These are phyloP conservation scores for Corynascus novoguineensis DNA, from an alignment of 495 filamentous ascomycete genomes.

Conservation along the genomic window DNA sequence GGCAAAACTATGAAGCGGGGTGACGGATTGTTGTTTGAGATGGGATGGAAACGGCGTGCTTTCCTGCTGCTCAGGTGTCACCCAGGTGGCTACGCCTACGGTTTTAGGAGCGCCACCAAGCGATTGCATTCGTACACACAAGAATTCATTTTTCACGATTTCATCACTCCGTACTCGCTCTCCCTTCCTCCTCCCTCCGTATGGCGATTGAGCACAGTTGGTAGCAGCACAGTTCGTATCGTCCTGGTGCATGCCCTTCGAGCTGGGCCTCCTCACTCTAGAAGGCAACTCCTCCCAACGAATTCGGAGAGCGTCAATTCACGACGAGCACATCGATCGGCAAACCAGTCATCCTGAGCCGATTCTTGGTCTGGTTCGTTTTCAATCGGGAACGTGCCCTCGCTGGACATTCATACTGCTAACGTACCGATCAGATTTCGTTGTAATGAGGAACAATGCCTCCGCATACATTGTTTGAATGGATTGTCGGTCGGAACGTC, in stretches of 20 bases:
- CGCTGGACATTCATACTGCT: not conserved
- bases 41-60: not conserved
- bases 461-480: slow-evolving; percentile 32
- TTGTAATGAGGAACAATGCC: no score
- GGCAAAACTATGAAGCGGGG: slow-evolving; percentile 55
- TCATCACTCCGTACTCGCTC: not conserved
- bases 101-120: not conserved
- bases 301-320: not conserved
- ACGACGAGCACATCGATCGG: not conserved
- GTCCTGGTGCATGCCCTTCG: not conserved
- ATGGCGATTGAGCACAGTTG: not conserved
- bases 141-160: not conserved
- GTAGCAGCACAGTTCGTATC: not conserved
- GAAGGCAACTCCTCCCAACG: not conserved
- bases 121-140: not conserved
- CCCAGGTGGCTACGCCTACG: not conserved
- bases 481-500: slow-evolving; percentile 39
- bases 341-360: not conserved
- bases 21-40: not conserved
- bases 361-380: not conserved
- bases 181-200: not conserved
- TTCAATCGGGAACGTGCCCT: not conserved
- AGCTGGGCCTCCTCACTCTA: not conserved
- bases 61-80: not conserved
- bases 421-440: not conserved